Evolutionary conservation across 495 filamentous ascomycete genomes (phyloP).

Genomic region (Filosporella fistucella): DNA sequence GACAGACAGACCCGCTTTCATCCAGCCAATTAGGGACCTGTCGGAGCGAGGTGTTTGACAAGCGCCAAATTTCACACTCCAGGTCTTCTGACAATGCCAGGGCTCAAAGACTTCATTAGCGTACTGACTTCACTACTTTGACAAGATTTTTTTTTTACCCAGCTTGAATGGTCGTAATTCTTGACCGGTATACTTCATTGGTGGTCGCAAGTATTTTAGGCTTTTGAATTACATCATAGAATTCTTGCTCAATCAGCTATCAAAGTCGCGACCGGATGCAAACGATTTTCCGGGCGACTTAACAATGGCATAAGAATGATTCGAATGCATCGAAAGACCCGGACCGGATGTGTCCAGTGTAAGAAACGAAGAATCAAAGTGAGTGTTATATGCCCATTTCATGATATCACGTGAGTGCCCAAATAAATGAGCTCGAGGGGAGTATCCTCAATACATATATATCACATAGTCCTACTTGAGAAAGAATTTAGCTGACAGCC

Average conservation of each 20-base stretch:
- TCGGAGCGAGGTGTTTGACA: not conserved
- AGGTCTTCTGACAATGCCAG: too few species aligned
- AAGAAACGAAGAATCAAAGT: conserved; percentile 10
- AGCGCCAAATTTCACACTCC: not conserved
- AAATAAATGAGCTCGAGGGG: too few species aligned
- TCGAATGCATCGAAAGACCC: conserved; percentile 3
- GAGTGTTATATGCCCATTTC: not conserved
- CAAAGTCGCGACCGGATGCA: not conserved
- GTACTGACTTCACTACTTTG: not conserved
- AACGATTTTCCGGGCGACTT: not conserved
- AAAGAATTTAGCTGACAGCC: not conserved
- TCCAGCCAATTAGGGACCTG: not conserved
- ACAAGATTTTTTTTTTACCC: not conserved
- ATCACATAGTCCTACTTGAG: not conserved
- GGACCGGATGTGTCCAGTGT: conserved; percentile 10
- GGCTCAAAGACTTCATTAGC: not conserved
- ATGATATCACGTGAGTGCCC: too few species aligned
- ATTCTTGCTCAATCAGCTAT: not conserved
- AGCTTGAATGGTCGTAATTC: not conserved
- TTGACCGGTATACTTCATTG: too few species aligned
- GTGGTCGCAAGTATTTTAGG: not conserved
- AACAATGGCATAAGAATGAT: not conserved
- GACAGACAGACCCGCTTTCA: too few species aligned
- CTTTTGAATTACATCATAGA: not conserved
- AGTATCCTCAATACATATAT: not conserved